Conservation (phyloP, 495 filamentous ascomycete genomes). For the Sordaria brevicollis region DNA sequence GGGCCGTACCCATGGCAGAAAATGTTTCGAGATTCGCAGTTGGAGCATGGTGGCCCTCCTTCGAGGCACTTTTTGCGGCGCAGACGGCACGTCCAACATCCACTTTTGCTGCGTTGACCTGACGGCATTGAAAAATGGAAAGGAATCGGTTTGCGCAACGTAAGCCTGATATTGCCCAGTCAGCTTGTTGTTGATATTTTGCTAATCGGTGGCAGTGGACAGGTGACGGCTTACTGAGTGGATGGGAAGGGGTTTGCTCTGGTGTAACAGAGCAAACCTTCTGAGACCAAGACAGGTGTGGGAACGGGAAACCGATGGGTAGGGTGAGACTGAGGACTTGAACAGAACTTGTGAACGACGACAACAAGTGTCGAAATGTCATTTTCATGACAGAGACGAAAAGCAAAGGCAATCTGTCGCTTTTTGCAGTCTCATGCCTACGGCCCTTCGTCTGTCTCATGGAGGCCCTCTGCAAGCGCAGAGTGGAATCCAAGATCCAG, state of each 20-base stretch:
- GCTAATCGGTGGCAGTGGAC: neutral
- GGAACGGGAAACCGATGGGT: neutral
- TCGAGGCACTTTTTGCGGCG: constrained; percentile 34
- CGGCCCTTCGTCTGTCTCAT: neutral
- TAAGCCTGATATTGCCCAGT: neutral
- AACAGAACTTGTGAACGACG: neutral
- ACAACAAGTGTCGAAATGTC: neutral
- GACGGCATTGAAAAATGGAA: neutral
- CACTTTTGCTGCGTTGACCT: constrained; percentile 7
- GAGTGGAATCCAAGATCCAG: neutral
- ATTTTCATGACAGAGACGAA: neutral
- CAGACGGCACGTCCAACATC: constrained; percentile 34
- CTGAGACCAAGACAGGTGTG: neutral
- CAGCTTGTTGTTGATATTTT: neutral
- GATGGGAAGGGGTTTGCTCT: neutral
- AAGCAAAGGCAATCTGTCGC: neutral
- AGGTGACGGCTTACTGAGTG: neutral
- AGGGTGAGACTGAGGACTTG: neutral
- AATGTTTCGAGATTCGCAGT: constrained; percentile 22
- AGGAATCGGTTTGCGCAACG: neutral
- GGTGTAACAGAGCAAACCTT: neutral
- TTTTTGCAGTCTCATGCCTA: neutral
- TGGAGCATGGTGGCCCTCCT: constrained; percentile 17
- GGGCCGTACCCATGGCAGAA: constrained; percentile 23
- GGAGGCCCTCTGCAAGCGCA: neutral